phyloP scores from a whole-genome alignment of 2,329 filamentous ascomycete species.

The Cylindrodendrum hubeiense region DNA sequence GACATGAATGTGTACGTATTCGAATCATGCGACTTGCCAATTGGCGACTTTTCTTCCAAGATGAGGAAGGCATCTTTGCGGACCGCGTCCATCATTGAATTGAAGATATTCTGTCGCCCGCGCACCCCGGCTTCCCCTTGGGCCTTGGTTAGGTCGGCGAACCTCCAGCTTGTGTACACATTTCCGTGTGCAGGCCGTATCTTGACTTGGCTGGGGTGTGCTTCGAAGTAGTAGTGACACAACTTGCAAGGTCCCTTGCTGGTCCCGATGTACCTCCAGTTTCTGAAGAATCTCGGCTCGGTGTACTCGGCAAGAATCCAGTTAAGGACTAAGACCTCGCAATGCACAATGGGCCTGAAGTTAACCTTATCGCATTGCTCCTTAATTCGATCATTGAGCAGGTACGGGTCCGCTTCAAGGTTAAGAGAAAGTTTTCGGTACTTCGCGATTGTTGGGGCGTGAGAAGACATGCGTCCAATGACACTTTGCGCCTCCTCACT shows the following conservation, averaged over 20 bases:
- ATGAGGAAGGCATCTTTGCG: constrained; percentile 45
- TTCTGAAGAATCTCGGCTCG: constrained; percentile 44
- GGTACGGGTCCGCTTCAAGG: constrained; percentile 36
- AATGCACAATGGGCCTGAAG: constrained; percentile 50
- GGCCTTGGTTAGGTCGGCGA: constrained; percentile 47
- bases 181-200: constrained; percentile 51
- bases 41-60: constrained; percentile 42
- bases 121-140: constrained; percentile 13
- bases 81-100: constrained; percentile 43
- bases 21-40: constrained; percentile 48
- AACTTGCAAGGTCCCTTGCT: constrained; percentile 57
- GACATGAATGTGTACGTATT: constrained; percentile 40
- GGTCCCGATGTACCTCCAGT: constrained; percentile 53
- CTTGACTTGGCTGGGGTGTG: constrained; percentile 40
- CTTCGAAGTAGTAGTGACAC: constrained; percentile 53
- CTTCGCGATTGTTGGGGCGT: background rate
- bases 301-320: constrained; percentile 32
- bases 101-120: constrained; percentile 38
- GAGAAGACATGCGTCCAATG: constrained; percentile 37
- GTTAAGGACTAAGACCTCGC: constrained; percentile 39
- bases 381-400: constrained; percentile 42
- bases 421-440: constrained; percentile 27
- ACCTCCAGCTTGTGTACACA: constrained; percentile 54
- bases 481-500: constrained; percentile 35
- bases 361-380: constrained; percentile 1